Evolutionary conservation across 1,284 basidiomycete genomes (phyloP).

Genomic region (Xanthoconium separans): DNA sequence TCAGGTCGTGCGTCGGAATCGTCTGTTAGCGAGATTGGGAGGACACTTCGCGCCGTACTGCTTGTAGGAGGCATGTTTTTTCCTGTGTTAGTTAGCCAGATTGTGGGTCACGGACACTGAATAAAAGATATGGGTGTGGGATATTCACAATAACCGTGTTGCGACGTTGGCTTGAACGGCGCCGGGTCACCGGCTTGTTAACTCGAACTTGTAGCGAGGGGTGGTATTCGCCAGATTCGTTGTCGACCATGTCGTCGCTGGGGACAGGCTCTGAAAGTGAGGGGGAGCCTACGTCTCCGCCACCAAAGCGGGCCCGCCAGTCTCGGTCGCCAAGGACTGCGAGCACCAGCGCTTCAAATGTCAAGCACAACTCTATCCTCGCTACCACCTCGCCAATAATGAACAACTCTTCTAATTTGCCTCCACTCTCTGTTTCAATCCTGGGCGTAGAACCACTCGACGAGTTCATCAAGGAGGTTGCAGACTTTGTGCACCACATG

Average conservation of each 20-base stretch:
- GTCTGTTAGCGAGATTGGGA: conserved; percentile 46
- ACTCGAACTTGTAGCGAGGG: conserved; percentile 1
- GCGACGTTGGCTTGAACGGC: neutral
- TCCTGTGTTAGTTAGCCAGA: conserved; percentile 52
- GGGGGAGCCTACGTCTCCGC: conserved; percentile 25
- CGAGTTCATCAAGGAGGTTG: conserved; percentile 90
- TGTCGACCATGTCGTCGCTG: conserved; percentile 30
- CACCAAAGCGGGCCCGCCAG: conserved; percentile 29
- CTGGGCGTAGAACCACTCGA: conserved; percentile 92
- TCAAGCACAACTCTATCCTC: conserved; percentile 17
- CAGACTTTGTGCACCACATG: conserved; percentile 84
- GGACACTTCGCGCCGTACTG: conserved; percentile 49
- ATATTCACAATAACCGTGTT: neutral
- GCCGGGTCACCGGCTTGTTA: neutral
- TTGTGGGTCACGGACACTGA: conserved; percentile 51
- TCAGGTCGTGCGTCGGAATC: conserved; percentile 43
- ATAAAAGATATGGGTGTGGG: neutral
- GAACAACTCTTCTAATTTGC: conserved; percentile 37
- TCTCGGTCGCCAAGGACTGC: conserved; percentile 20
- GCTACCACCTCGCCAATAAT: conserved; percentile 18
- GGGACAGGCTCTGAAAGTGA: conserved; percentile 35
- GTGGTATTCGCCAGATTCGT: conserved; percentile 1
- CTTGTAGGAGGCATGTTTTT: conserved; percentile 71
- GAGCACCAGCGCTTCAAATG: conserved; percentile 17
- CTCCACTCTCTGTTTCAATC: conserved; percentile 82